Percentiles rank a stretch among this genome's conserved stretches.
Conservation (phyloP, 768 basidiomycete genomes). For the Pleurotus salmoneostramineus region DNA sequence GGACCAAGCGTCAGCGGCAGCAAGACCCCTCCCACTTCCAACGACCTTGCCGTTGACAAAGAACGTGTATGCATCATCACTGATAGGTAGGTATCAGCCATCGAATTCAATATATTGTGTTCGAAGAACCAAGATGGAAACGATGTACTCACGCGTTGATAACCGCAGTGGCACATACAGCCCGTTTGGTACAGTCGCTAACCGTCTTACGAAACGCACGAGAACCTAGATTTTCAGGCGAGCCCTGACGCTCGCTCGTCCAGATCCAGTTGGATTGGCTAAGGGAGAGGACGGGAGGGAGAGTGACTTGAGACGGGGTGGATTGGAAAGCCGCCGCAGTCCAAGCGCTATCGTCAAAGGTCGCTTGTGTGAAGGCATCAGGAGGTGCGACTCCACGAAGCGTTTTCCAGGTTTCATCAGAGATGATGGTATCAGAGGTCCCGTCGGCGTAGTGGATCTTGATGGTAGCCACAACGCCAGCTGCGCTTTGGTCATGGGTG, state of each 20-base stretch:
- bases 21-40: slow-evolving; percentile 14
- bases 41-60: slow-evolving; percentile 11
- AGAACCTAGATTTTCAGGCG: not conserved
- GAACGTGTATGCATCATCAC: slow-evolving; percentile 3
- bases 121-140: not conserved
- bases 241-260: not conserved
- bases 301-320: not conserved
- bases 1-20: slow-evolving; percentile 22
- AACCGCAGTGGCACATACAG: not conserved
- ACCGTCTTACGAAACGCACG: slow-evolving; percentile 5
- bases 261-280: slow-evolving; percentile 1
- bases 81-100: not conserved
- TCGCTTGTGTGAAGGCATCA: not conserved
- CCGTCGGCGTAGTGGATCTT: slow-evolving; percentile 2
- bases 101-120: not conserved
- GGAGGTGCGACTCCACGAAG: not conserved
- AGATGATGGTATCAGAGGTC: not conserved
- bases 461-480: slow-evolving; percentile 3
- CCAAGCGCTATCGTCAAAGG: not conserved
- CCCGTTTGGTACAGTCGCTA: not conserved
- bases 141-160: not conserved
- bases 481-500: not conserved
- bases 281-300: not conserved
- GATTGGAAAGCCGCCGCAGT: not conserved
- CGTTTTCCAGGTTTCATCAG: slow-evolving; percentile 4